These are phyloP conservation scores for Ganoderma leucocontextum DNA, from an alignment of 1,284 basidiomycete species.

Conservation along the genomic window DNA sequence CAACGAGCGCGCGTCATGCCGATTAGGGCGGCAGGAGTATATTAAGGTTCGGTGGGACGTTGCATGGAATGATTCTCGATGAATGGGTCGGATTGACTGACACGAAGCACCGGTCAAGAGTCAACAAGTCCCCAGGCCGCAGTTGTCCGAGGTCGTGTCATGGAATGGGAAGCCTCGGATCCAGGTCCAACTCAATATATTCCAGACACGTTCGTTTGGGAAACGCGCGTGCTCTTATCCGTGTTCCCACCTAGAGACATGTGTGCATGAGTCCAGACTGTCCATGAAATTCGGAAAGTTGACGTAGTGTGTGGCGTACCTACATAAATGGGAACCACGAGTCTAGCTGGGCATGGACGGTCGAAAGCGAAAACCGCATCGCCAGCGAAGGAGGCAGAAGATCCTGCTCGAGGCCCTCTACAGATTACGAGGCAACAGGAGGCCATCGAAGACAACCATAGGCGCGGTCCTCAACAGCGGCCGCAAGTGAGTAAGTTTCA, in stretches of 20 bases:
- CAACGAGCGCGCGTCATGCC: background rate
- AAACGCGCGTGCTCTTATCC: background rate
- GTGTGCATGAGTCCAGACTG: background rate
- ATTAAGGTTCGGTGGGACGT: constrained; percentile 7
- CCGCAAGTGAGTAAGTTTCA: constrained; percentile 17
- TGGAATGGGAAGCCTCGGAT: background rate
- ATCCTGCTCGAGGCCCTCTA: background rate
- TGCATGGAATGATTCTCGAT: constrained; percentile 1
- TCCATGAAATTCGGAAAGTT: background rate
- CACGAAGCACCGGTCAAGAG: background rate
- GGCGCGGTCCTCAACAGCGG: constrained; percentile 8
- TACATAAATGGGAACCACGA: background rate
- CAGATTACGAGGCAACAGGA: background rate
- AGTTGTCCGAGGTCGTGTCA: background rate
- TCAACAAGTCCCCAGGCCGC: background rate
- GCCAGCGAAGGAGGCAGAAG: background rate
- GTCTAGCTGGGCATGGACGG: background rate
- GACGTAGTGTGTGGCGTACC: background rate
- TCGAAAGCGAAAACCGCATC: background rate
- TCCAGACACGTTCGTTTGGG: background rate
- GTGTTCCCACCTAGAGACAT: background rate
- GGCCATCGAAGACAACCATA: constrained; percentile 3
- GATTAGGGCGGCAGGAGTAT: background rate
- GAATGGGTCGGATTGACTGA: background rate
- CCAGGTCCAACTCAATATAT: background rate